phyloP scores from a whole-genome alignment of 257 asterid species.

The Thymus quinquecostatus region DNA sequence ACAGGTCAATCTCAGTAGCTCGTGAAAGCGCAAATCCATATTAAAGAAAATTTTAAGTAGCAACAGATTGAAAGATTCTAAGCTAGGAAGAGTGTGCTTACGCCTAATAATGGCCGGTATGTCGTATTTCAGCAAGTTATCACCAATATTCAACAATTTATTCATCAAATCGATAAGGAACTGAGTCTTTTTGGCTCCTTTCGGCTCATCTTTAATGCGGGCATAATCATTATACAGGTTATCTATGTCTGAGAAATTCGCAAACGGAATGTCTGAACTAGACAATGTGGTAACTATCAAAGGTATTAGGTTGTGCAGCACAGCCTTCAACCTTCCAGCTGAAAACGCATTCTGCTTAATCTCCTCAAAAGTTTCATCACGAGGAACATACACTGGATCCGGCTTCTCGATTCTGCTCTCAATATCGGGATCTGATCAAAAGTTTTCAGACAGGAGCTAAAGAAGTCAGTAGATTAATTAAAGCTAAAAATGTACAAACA shows the following conservation, averaged over 20 bases:
- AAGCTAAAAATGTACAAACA: neutral
- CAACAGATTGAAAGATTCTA: no score
- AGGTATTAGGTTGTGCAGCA: constrained; percentile 83
- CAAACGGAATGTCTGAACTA: constrained; percentile 77
- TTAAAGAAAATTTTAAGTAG: neutral
- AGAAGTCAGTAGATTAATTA: neutral
- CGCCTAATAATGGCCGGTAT: constrained; percentile 74
- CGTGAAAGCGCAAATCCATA: neutral
- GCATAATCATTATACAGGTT: constrained; percentile 65
- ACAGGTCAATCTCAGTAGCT: neutral
- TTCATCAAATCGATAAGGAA: constrained; percentile 41
- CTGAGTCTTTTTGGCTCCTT: constrained; percentile 27
- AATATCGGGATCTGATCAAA: constrained; percentile 52
- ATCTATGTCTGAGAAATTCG: constrained; percentile 76
- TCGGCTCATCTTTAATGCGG: constrained; percentile 47
- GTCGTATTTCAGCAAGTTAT: constrained; percentile 76
- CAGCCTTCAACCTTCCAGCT: constrained; percentile 80
- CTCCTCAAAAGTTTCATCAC: constrained; percentile 93
- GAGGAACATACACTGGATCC: constrained; percentile 80
- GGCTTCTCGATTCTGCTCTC: constrained; percentile 89
- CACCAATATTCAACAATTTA: constrained; percentile 59
- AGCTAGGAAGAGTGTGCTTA: constrained; percentile 34
- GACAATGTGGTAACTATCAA: constrained; percentile 65
- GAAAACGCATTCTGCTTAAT: constrained; percentile 76
- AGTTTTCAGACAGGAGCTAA: constrained; percentile 1